A percentile compares a stretch with the other conserved stretches of the same genome.
Conservation (phyloP, 1,139 yeast species). For the Blastobotrys persicus region DNA sequence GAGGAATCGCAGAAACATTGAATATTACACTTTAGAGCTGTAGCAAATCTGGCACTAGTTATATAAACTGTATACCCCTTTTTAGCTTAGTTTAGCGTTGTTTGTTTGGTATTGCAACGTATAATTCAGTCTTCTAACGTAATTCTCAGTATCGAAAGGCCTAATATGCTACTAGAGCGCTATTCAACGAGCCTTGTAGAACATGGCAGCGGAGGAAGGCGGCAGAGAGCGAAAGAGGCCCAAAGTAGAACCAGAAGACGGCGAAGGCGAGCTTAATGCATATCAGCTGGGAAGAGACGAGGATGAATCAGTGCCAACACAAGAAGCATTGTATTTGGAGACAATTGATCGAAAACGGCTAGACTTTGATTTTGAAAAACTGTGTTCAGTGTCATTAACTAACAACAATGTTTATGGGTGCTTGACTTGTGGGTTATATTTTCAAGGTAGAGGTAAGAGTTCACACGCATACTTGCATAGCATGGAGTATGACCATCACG, state of each 20-base stretch:
- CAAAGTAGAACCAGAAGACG: background rate
- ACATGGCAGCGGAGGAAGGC: background rate
- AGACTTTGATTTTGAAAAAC: conserved; percentile 69
- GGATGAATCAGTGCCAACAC: background rate
- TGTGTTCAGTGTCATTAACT: conserved; percentile 63
- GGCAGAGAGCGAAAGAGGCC: background rate
- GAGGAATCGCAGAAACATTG: too few species aligned
- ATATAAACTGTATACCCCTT: too few species aligned
- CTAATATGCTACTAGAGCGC: too few species aligned
- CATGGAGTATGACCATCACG: conserved; percentile 59
- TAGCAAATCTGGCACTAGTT: too few species aligned
- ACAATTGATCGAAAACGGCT: conserved; percentile 53
- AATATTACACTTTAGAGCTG: too few species aligned
- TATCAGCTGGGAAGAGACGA: conserved; percentile 1
- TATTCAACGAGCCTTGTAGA: too few species aligned
- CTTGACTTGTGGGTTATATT: conserved; percentile 68
- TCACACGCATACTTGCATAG: conserved; percentile 72
- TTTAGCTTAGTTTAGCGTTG: too few species aligned
- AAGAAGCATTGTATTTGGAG: conserved; percentile 44
- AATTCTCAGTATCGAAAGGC: too few species aligned
- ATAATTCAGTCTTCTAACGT: too few species aligned
- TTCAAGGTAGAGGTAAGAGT: conserved; percentile 60
- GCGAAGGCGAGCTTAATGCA: conserved; percentile 1
- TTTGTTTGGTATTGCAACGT: too few species aligned
- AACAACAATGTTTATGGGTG: conserved; percentile 67